A percentile compares a stretch with the other conserved stretches of the same genome.
Conservation (phyloP, 106 monocot species). For the Acorus gramineus region DNA sequence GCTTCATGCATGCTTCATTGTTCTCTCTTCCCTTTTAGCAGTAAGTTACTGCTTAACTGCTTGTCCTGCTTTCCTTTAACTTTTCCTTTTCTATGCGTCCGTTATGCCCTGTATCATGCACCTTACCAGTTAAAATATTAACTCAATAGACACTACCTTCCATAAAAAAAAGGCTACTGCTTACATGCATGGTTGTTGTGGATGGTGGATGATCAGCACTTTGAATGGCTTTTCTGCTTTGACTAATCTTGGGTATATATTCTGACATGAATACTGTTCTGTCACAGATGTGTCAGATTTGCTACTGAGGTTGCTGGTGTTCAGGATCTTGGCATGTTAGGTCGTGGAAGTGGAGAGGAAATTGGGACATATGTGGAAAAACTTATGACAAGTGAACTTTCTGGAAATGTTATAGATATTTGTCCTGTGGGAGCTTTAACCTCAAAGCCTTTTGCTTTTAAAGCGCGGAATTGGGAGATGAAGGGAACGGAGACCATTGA, state of each 20-base stretch:
- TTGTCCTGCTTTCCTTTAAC: too few species aligned
- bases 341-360: conserved; percentile 99
- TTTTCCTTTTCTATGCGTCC: too few species aligned
- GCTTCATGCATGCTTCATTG: too few species aligned
- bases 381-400: conserved; percentile 99
- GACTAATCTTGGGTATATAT: background rate
- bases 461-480: conserved; percentile 96
- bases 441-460: conserved; percentile 98
- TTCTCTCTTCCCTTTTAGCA: too few species aligned
- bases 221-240: background rate
- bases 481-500: conserved; percentile 98
- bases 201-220: too few species aligned
- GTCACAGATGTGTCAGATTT: conserved; percentile 83
- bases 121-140: too few species aligned
- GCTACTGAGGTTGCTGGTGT: conserved; percentile 96
- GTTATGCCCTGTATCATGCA: too few species aligned
- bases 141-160: too few species aligned
- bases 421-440: conserved; percentile 99
- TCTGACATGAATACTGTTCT: background rate
- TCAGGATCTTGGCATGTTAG: conserved; percentile 96
- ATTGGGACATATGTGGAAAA: conserved; percentile 99
- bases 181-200: too few species aligned
- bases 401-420: conserved; percentile 98
- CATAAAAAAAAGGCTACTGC: too few species aligned
- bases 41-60: too few species aligned